Base-by-base conservation (phyloP, 1,284 basidiomycete genomes). In the Hypsizygus ulmarius region DNA sequence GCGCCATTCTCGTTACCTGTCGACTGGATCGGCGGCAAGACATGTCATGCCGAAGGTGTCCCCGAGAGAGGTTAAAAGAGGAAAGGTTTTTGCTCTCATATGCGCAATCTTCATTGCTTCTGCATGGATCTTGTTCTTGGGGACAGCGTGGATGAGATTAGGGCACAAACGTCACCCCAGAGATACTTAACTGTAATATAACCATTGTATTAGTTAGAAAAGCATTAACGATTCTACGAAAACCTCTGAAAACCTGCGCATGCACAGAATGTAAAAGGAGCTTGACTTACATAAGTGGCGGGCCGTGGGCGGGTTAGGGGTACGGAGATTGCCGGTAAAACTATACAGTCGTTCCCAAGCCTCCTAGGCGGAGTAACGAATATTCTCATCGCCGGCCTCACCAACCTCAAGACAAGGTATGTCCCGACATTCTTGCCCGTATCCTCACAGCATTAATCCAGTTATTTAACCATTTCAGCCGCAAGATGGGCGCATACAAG, bases 401-500 rank as follows among this genome's bases (percentile, higher is more conserved):
- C 61, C 62, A 62, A 55, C 65, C 54, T 68, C 64, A 65, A 69
- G 63, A 56, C 58, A 64, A 67, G 67, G 69, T 69, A 59, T 39
- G 63, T 62, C 53, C 21, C 16, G 15, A 43, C 6, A 7, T 39
- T 44, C 14, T 33, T 29, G 21, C 10, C 41, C 27, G 29, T 37
- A n/a, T 12, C 14, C 35, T 38, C 38, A 25, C 21, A 29, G 30
- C 14, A 42, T 36, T n/a, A 2, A 30, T 47, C 27, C 47, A 27
- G 35, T 15, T 36, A 5, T 3, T 10, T 7, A 8, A 12, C 12
- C n/a, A n/a, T 16, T 39, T 10, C 14, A 64, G 65, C 64, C 62
- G 60, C 61, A 74, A 73, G 66, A 90, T 90, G 87, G 88, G 88
- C 67, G 88, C 93, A 68, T 95, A 95, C 88, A 97, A 96, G 76